Evolutionary conservation across 495 filamentous ascomycete species (phyloP).

Genomic region (Mycothermus thermophilus): DNA sequence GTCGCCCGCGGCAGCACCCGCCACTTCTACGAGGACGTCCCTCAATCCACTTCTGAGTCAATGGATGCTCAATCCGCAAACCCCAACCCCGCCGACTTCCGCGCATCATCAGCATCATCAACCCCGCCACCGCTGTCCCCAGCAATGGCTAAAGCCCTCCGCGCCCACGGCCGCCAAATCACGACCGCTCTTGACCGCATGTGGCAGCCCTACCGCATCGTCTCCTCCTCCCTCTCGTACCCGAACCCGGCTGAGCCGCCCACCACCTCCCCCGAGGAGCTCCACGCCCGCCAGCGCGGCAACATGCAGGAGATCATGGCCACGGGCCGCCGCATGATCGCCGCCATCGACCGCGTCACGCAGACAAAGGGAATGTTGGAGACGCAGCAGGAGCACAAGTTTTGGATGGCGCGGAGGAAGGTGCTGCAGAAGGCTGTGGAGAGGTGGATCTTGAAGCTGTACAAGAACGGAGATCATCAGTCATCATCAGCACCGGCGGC

Average conservation of each 20-base stretch:
- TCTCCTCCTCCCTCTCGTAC: slow-evolving; percentile 15
- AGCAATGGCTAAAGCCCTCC: too few relatives aligned
- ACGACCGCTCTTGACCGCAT: slow-evolving; percentile 24
- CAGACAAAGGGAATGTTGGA: slow-evolving; percentile 11
- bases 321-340: slow-evolving; percentile 28
- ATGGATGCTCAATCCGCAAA: slow-evolving; percentile 1
- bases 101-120: too few relatives aligned
- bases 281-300: slow-evolving; percentile 2
- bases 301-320: slow-evolving; percentile 23
- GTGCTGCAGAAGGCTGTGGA: slow-evolving; percentile 20
- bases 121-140: too few relatives aligned
- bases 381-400: slow-evolving; percentile 3
- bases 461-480: slow-evolving; percentile 7
- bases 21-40: slow-evolving; percentile 4
- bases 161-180: slow-evolving; percentile 23
- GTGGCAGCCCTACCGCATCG: slow-evolving; percentile 22
- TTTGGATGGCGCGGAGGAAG: slow-evolving; percentile 15
- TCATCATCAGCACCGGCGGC: too few relatives aligned
- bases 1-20: slow-evolving; percentile 21
- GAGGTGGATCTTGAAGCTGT: slow-evolving; percentile 12
- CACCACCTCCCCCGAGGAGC: slow-evolving; percentile 9
- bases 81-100: slow-evolving; percentile 5
- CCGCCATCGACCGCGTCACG: slow-evolving; percentile 23
- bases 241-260: slow-evolving; percentile 2
- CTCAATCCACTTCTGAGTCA: not conserved